phyloP scores from a whole-genome alignment of 140 eudicot species.

The Flaveria floridana region DNA sequence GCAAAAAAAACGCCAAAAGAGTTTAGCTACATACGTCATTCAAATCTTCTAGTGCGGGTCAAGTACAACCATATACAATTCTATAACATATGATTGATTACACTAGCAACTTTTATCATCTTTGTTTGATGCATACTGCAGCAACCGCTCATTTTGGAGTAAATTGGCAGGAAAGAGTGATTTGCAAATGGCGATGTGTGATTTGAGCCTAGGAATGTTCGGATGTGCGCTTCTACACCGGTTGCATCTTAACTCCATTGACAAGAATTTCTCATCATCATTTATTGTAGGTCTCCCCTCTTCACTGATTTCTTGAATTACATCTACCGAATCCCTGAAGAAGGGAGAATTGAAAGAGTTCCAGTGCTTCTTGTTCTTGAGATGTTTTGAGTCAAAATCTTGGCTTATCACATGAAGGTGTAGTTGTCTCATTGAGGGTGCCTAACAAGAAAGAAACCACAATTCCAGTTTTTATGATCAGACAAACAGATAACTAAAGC shows the following conservation, averaged over 20 bases:
- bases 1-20: slow-evolving; percentile 9
- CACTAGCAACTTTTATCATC: slow-evolving; percentile 18
- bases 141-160: slow-evolving; percentile 57
- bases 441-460: slow-evolving; percentile 42
- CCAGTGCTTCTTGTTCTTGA: slow-evolving; percentile 96
- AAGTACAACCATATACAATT: not conserved
- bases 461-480: not conserved
- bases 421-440: slow-evolving; percentile 93
- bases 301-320: slow-evolving; percentile 61
- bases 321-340: slow-evolving; percentile 78
- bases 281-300: slow-evolving; percentile 49
- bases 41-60: not conserved
- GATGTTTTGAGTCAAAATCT: slow-evolving; percentile 75
- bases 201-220: slow-evolving; percentile 77
- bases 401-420: slow-evolving; percentile 97
- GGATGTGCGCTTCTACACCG: slow-evolving; percentile 93
- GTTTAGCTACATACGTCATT: slow-evolving; percentile 2
- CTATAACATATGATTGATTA: not conserved
- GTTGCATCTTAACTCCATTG: slow-evolving; percentile 89
- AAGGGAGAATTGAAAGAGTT: slow-evolving; percentile 78
- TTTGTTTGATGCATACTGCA: slow-evolving; percentile 30
- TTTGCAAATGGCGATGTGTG: slow-evolving; percentile 64
- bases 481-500: not conserved
- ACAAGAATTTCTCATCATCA: slow-evolving; percentile 51
- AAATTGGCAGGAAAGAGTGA: slow-evolving; percentile 61